phyloP scores from a whole-genome alignment of 2,329 filamentous ascomycete genomes.

The Microsporum canis region DNA sequence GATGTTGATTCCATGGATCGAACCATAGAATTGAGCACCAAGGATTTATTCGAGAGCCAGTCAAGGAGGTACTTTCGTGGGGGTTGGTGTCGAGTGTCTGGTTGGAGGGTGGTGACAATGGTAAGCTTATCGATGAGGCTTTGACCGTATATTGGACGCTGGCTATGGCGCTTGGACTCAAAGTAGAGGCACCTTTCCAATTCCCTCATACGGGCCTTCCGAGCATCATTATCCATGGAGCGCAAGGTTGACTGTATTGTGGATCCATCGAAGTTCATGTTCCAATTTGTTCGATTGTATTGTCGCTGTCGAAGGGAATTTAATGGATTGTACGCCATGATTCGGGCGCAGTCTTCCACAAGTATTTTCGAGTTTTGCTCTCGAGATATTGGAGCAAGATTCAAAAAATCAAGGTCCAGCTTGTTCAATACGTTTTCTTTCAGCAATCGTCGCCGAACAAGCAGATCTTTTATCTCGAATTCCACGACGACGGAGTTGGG shows the following conservation, averaged over 20 bases:
- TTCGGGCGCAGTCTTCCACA: conserved; percentile 46
- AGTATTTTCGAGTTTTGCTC: conserved; percentile 51
- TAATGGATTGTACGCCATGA: conserved; percentile 59
- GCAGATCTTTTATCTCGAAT: conserved; percentile 60
- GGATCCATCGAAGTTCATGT: conserved; percentile 51
- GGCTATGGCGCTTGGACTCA: conserved; percentile 68
- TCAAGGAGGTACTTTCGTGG: conserved; percentile 53
- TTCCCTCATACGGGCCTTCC: conserved; percentile 62
- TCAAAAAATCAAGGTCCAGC: conserved; percentile 65
- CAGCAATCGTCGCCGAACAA: conserved; percentile 57
- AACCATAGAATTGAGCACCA: conserved; percentile 46
- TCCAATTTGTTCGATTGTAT: conserved; percentile 44
- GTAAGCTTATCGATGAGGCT: conserved; percentile 65
- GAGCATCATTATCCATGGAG: conserved; percentile 59
- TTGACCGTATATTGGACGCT: conserved; percentile 69
- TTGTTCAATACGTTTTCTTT: conserved; percentile 49
- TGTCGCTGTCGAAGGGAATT: conserved; percentile 63
- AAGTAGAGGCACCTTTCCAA: conserved; percentile 70
- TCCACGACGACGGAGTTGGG: conserved; percentile 61
- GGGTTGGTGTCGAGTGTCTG: conserved; percentile 49
- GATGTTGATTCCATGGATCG: conserved; percentile 63
- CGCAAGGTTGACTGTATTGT: conserved; percentile 58
- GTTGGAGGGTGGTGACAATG: conserved; percentile 49
- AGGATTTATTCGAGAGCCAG: conserved; percentile 64
- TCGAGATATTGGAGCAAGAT: conserved; percentile 60